Base-by-base conservation (phyloP, 2,329 filamentous ascomycete genomes). In the Phaeophleospora eucalypticola region DNA sequence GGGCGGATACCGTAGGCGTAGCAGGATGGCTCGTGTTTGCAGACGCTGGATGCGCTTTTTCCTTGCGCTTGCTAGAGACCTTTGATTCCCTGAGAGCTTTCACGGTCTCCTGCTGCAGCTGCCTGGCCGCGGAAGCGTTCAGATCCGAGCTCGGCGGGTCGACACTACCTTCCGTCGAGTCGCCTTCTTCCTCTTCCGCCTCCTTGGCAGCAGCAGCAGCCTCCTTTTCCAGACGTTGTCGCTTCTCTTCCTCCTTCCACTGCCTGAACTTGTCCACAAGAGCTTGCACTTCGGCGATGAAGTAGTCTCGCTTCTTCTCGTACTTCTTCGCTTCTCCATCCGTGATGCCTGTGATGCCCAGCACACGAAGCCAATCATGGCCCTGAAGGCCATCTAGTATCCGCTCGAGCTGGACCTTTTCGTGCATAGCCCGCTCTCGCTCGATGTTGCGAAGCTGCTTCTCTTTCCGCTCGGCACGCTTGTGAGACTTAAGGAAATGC, bases 181-280 rank as follows among this genome's bases (percentile, higher is more conserved):
- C 65, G 19, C 65, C 70, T 20, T 54, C 64, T 36, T 65, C 66
- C 42, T 68, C 64, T 34, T 66, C 71, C 15, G 74, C 71, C 12
- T 77, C 76, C 35, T 75, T 70, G 18, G 68, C 69, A 36, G 66
- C 68, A 43, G 77, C 65, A 2, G 76, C 78, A 39, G 82, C 83
- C 50, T 91, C 88, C 60, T 83, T 87, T 60, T 89, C 85, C 2
- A 81, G 70, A 67, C 89, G 89, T 49, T 87, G 76, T 36, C 85
- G 81, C 71, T 90, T 94, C 67, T 98, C 93, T 64, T 95, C 88
- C 51, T 90, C 79, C 52, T 84, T 89, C 90, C 90, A 97, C 45
- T 80, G 75, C 41, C 83, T 80, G 65, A 96, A 97, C 65, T 96
- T 97, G 53, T 88, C 82, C 16, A 97, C 76, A 21, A 97, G 83